phyloP scores from a whole-genome alignment of 1,284 basidiomycete genomes.

The Sanghuangporus baumii region DNA sequence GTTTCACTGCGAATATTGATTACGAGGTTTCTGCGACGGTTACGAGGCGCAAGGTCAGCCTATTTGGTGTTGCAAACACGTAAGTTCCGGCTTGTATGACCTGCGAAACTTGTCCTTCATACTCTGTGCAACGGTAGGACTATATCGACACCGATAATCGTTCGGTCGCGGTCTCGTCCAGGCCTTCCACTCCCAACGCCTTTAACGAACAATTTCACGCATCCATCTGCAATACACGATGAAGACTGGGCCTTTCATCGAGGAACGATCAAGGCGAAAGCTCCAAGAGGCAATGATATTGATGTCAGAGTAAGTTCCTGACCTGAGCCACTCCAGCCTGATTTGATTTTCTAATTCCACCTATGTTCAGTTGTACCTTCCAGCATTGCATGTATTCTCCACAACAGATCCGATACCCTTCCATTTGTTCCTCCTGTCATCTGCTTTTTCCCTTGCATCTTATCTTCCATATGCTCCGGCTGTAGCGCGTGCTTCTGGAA shows the following conservation, averaged over 20 bases:
- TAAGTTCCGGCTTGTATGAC: neutral
- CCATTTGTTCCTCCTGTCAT: conserved; percentile 52
- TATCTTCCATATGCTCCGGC: conserved; percentile 55
- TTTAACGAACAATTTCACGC: conserved; percentile 28
- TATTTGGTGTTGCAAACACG: conserved; percentile 7
- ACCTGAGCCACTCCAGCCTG: conserved; percentile 6
- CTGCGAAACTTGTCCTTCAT: neutral
- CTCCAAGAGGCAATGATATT: conserved; percentile 39
- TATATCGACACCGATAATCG: conserved; percentile 58
- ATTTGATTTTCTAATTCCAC: neutral
- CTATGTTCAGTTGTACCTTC: conserved; percentile 41
- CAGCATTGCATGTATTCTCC: conserved; percentile 52
- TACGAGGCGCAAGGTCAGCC: conserved; percentile 32
- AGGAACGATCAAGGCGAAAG: conserved; percentile 37
- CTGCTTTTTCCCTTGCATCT: conserved; percentile 47
- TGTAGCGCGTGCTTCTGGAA: conserved; percentile 24
- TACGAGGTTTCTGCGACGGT: conserved; percentile 50
- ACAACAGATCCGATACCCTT: conserved; percentile 58
- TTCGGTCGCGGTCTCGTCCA: conserved; percentile 60
- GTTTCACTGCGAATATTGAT: conserved; percentile 54
- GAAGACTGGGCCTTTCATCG: conserved; percentile 50
- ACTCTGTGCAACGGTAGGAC: conserved; percentile 30
- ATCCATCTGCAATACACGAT: conserved; percentile 34
- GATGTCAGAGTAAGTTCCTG: conserved; percentile 31
- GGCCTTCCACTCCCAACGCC: conserved; percentile 45